A percentile compares a stretch with the other conserved stretches of the same genome.
These are phyloP conservation scores for Exophiala sp. DNA, from an alignment of 2,329 filamentous ascomycete species.

Conservation along the genomic window DNA sequence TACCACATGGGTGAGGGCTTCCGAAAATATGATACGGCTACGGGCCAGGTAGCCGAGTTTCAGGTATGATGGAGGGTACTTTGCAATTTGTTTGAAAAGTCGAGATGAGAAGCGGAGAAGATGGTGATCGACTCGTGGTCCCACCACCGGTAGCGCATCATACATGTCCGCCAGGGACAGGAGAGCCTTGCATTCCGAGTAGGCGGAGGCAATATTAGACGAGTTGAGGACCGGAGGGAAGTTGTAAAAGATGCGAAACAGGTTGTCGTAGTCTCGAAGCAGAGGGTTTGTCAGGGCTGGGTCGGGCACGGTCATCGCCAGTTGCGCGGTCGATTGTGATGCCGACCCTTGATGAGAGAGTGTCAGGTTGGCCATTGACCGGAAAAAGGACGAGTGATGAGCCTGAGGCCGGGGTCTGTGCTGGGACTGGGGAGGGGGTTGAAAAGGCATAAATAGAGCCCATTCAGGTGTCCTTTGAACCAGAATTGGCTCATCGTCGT, in stretches of 20 bases:
- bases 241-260: conserved; percentile 95
- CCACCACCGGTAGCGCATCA: conserved; percentile 80
- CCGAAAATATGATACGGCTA: conserved; percentile 74
- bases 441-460: conserved; percentile 14
- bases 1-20: conserved; percentile 88
- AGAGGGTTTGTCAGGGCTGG: conserved; percentile 63
- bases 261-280: conserved; percentile 87
- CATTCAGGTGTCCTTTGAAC: conserved; percentile 57
- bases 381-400: conserved; percentile 67
- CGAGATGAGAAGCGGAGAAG: conserved; percentile 83
- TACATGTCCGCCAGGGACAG: conserved; percentile 89
- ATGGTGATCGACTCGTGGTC: conserved; percentile 87
- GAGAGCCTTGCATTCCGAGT: conserved; percentile 88
- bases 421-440: conserved; percentile 40
- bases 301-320: conserved; percentile 49
- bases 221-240: conserved; percentile 74
- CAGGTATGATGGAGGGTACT: conserved; percentile 88
- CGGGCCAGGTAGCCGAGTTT: conserved; percentile 81
- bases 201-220: conserved; percentile 85
- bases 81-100: conserved; percentile 93
- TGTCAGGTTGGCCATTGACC: conserved; percentile 75
- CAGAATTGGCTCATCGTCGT: conserved; percentile 74
- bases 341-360: conserved; percentile 39
- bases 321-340: conserved; percentile 48
- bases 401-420: conserved; percentile 57